These are phyloP conservation scores for Parastagonospora nodorum DNA, from an alignment of 2,329 filamentous ascomycete species.

Conservation along the genomic window DNA sequence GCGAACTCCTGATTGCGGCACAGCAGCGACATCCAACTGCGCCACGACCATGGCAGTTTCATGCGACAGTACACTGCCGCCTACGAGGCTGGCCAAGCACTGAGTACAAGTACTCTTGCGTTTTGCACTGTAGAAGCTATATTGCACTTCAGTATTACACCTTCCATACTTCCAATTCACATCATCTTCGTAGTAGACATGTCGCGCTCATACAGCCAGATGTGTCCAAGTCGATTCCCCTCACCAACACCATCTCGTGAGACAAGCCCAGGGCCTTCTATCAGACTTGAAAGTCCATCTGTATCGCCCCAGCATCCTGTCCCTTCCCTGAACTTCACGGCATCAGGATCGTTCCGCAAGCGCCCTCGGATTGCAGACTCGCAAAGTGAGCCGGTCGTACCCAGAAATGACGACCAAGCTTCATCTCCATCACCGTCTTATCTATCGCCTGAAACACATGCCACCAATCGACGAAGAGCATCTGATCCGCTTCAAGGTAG, in stretches of 20 bases:
- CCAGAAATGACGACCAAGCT: background rate
- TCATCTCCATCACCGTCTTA: background rate
- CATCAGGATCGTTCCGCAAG: background rate
- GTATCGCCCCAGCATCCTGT: background rate
- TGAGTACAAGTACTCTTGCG: background rate
- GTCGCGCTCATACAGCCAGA: background rate
- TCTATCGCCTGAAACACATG: background rate
- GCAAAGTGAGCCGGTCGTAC: constrained; percentile 2
- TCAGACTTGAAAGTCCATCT: no score
- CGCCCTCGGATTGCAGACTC: constrained; percentile 1
- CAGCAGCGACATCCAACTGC: constrained; percentile 8
- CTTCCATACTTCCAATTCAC: background rate
- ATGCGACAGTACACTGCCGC: constrained; percentile 4
- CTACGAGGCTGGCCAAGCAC: background rate
- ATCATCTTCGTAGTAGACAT: no score
- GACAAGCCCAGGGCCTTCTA: background rate
- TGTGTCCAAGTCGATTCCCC: constrained; percentile 6
- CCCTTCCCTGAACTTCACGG: background rate
- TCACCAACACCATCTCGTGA: constrained; percentile 4
- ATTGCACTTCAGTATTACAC: background rate
- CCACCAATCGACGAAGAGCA: background rate
- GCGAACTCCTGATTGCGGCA: constrained; percentile 4
- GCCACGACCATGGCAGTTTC: constrained; percentile 9
- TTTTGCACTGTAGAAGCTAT: background rate
- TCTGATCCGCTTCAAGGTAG: background rate